Evolutionary conservation across 2,329 filamentous ascomycete genomes (phyloP).

Genomic region (Sporothrix variecibatus): DNA sequence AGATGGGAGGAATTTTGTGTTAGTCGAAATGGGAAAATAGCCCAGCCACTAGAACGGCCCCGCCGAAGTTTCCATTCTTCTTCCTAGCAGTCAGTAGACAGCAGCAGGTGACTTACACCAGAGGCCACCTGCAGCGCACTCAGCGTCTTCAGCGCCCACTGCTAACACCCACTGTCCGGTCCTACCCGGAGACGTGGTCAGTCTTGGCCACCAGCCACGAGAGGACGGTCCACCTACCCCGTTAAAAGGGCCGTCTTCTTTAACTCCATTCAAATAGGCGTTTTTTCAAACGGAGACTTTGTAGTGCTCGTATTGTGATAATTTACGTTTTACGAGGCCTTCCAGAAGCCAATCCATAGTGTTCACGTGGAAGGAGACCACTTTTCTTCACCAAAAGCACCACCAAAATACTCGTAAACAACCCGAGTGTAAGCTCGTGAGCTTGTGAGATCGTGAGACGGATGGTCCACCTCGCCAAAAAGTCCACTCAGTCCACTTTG

Average conservation of each 20-base stretch:
- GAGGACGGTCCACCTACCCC: not conserved
- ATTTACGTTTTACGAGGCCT: not conserved
- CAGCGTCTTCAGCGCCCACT: not conserved
- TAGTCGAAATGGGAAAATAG: not conserved
- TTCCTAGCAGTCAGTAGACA: not conserved
- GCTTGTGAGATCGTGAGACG: not conserved
- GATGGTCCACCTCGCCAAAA: not conserved
- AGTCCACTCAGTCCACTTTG: not conserved
- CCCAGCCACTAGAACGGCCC: not conserved
- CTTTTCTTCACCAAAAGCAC: not conserved
- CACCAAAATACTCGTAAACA: not conserved
- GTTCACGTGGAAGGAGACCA: not conserved
- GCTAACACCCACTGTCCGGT: not conserved
- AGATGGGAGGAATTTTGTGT: not conserved
- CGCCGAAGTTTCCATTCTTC: not conserved
- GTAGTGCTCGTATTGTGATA: not conserved
- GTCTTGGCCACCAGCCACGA: not conserved
- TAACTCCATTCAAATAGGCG: not conserved
- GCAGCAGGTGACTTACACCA: not conserved
- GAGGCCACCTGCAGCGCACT: not conserved
- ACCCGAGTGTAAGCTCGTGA: not conserved
- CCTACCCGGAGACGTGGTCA: not conserved
- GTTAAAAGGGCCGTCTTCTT: slow-evolving; percentile 17
- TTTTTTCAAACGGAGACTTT: not conserved
- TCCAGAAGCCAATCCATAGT: not conserved